Percentiles rank a stretch among this genome's conserved stretches.
phyloP scores from a whole-genome alignment of 2,329 filamentous ascomycete species.

The Paraphoma chrysanthemicola region DNA sequence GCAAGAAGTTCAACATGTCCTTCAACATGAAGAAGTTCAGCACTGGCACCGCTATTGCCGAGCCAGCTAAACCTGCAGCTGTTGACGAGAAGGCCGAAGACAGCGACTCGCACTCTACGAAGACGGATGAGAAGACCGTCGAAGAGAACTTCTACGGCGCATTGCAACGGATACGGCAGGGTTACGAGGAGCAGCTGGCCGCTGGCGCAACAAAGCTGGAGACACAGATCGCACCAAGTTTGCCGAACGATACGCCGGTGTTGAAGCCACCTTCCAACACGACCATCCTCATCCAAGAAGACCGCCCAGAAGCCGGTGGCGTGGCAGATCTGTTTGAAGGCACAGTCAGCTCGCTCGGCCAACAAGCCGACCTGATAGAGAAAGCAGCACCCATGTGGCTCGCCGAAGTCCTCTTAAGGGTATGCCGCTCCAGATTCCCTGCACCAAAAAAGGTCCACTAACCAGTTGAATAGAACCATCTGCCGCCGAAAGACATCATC shows the following conservation, averaged over 20 bases:
- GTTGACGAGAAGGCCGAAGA: slow-evolving; percentile 76
- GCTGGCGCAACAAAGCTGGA: slow-evolving; percentile 62
- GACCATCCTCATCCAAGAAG: slow-evolving; percentile 70
- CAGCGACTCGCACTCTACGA: slow-evolving; percentile 65
- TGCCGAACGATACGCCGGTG: slow-evolving; percentile 77
- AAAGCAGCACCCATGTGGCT: slow-evolving; percentile 90
- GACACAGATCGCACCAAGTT: slow-evolving; percentile 70
- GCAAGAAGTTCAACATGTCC: slow-evolving; percentile 81
- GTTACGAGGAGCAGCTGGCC: slow-evolving; percentile 72
- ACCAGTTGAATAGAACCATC: slow-evolving; percentile 66
- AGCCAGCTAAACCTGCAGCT: slow-evolving; percentile 73
- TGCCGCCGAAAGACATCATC: slow-evolving; percentile 86
- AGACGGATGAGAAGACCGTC: slow-evolving; percentile 71
- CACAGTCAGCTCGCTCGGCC: slow-evolving; percentile 77
- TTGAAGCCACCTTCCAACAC: slow-evolving; percentile 73
- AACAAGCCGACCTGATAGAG: slow-evolving; percentile 83
- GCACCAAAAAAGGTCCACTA: not conserved
- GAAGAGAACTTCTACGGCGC: slow-evolving; percentile 78
- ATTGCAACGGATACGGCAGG: slow-evolving; percentile 74
- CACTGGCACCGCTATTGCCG: slow-evolving; percentile 63
- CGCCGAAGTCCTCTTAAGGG: slow-evolving; percentile 80
- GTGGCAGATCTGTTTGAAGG: slow-evolving; percentile 89
- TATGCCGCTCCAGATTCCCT: slow-evolving; percentile 43
- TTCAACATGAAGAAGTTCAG: slow-evolving; percentile 86
- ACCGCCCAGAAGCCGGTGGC: slow-evolving; percentile 67